Evolutionary conservation across 345 rosid species (phyloP).

Genomic region (Brassica nigra): DNA sequence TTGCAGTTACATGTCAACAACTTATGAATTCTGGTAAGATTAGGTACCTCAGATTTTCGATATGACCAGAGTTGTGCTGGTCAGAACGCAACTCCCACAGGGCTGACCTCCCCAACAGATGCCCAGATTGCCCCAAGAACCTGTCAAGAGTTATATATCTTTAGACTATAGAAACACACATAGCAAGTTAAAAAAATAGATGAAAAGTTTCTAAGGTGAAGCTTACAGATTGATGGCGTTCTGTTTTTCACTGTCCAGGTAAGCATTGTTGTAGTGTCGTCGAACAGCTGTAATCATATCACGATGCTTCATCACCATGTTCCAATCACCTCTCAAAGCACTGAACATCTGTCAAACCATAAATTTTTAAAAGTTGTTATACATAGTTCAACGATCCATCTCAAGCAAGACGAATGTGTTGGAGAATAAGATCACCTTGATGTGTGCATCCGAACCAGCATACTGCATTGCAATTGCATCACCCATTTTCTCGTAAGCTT

Average conservation of each 20-base stretch:
- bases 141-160: slow-evolving; percentile 15
- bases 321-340: slow-evolving; percentile 38
- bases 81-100: slow-evolving; percentile 41
- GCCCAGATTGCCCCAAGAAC: slow-evolving; percentile 41
- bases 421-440: slow-evolving; percentile 57
- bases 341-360: slow-evolving; percentile 34
- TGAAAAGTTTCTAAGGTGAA: background rate
- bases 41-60: slow-evolving; percentile 32
- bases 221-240: slow-evolving; percentile 42
- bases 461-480: slow-evolving; percentile 87
- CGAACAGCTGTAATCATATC: slow-evolving; percentile 25
- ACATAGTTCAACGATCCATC: slow-evolving; percentile 12
- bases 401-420: background rate
- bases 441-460: slow-evolving; percentile 97
- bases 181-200: background rate
- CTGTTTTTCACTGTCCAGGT: slow-evolving; percentile 33
- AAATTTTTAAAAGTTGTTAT: slow-evolving; percentile 3
- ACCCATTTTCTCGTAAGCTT: slow-evolving; percentile 80
- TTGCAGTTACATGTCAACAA: background rate
- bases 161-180: background rate
- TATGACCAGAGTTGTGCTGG: slow-evolving; percentile 21
- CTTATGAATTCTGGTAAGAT: background rate
- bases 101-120: slow-evolving; percentile 28
- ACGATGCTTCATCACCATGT: slow-evolving; percentile 30
- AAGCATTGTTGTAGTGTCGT: slow-evolving; percentile 36